Evolutionary conservation across 2,329 filamentous ascomycete species (phyloP).

Genomic region (Tothia fuscella): DNA sequence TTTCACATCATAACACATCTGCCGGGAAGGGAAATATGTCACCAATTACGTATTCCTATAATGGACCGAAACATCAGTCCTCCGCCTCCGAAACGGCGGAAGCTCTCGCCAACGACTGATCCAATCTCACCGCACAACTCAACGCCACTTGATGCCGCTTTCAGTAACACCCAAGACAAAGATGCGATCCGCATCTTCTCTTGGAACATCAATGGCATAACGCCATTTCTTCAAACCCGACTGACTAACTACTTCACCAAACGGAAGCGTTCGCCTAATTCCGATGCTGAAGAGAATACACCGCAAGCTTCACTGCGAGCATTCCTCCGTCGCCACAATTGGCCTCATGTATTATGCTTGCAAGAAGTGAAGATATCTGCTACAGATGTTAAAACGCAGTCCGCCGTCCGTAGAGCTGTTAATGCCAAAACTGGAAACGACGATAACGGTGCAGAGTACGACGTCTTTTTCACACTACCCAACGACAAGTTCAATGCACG

Average conservation of each 20-base stretch:
- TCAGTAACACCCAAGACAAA: constrained; percentile 1
- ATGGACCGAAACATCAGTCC: constrained; percentile 19
- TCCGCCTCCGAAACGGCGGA: constrained; percentile 17
- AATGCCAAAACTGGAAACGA: constrained; percentile 14
- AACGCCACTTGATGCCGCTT: not conserved
- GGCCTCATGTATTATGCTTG: constrained; percentile 33
- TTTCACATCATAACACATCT: too few species aligned
- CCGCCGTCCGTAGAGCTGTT: constrained; percentile 28
- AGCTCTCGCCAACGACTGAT: constrained; percentile 7
- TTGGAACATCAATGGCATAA: constrained; percentile 39
- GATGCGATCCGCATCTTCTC: constrained; percentile 28
- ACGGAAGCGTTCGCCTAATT: constrained; percentile 1
- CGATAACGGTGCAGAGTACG: constrained; percentile 27
- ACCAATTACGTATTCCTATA: too few species aligned
- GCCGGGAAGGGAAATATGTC: too few species aligned
- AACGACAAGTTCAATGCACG: constrained; percentile 37
- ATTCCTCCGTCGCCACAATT: constrained; percentile 33
- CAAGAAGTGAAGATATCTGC: constrained; percentile 39
- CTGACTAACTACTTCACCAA: constrained; percentile 29
- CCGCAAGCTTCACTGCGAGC: constrained; percentile 24
- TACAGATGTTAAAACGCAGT: constrained; percentile 27
- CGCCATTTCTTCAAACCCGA: constrained; percentile 28
- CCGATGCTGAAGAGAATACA: constrained; percentile 9
- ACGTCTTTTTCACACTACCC: constrained; percentile 35
- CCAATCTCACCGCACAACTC: too few species aligned